Base-by-base conservation (phyloP, 164 flowering plant species). In the Santalum album region DNA sequence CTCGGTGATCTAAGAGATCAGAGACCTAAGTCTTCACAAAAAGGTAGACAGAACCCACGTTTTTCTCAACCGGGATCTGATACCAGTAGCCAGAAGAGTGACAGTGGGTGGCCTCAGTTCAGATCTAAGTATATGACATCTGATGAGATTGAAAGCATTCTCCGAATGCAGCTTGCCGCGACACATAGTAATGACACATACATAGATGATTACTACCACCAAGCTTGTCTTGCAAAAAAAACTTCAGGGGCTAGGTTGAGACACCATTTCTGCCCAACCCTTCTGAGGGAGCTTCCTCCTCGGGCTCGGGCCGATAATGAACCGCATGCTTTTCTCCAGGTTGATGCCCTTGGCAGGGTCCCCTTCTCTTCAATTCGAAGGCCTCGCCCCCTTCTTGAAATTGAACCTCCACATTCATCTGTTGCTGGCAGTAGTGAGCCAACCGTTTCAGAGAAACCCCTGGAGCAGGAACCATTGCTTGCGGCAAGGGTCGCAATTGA, bases 381-480 rank as follows among this genome's bases (percentile, higher is more conserved):
- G 54, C 86, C 82, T 36, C 82, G 89, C 2, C 83, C 86, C 22
- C 81, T 83, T 51, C 77, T 80, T 55, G 84, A 80, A 47, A 75
- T 83, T 44, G 82, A 80, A 21, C 61, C 77, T 24, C 68, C 78
- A 21, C 64, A 63, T 48, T 61, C 76, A 25, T 61, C 73, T 23
- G 42, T 32, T 50, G 58, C 59, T 45, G 65, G 67, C 17, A 49
- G 29, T 34, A 23, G 60, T 34, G 82, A 75, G 4, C 78, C 67
- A 20, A 72, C 72, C 17, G 63, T 24, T 25, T 43, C 67, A 17
- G 75, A 72, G 59, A 80, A 72, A 62, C 83, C 81, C 10, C 65
- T 82, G 32, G 88, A 80, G 20, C 79, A 78, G 61, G 88, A 82
- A 45, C 88, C 85, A 17, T 63, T 80, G 80, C 73, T 80, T 44